phyloP scores from a whole-genome alignment of 1,284 basidiomycete genomes.

The Amanita bisporigera region DNA sequence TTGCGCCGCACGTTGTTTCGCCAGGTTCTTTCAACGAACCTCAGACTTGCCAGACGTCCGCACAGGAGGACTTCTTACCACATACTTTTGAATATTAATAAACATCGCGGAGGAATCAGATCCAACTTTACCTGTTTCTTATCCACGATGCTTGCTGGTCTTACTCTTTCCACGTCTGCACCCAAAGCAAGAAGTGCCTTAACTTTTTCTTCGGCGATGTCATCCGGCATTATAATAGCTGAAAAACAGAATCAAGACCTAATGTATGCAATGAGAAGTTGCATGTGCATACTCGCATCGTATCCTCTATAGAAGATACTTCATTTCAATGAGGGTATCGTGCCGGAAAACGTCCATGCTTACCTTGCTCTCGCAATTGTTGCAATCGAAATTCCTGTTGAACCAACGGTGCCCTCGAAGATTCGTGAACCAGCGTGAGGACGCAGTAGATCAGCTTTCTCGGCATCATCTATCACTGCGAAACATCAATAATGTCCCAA shows the following conservation, averaged over 20 bases:
- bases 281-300: slow-evolving; percentile 63
- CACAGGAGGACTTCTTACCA: slow-evolving; percentile 49
- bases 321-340: slow-evolving; percentile 5
- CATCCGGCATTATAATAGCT: slow-evolving; percentile 95
- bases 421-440: slow-evolving; percentile 93
- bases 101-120: background rate
- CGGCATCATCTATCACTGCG: slow-evolving; percentile 94
- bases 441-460: slow-evolving; percentile 79
- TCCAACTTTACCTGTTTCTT: slow-evolving; percentile 79
- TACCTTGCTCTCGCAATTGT: slow-evolving; percentile 90
- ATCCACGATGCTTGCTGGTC: slow-evolving; percentile 91
- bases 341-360: slow-evolving; percentile 23
- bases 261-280: background rate
- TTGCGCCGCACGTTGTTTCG: slow-evolving; percentile 72
- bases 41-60: background rate
- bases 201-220: slow-evolving; percentile 92
- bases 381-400: slow-evolving; percentile 96
- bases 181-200: slow-evolving; percentile 86
- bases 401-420: slow-evolving; percentile 98
- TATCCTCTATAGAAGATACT: slow-evolving; percentile 60
- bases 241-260: slow-evolving; percentile 6
- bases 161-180: slow-evolving; percentile 84
- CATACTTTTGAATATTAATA: slow-evolving; percentile 47
- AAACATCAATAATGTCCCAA: slow-evolving; percentile 1
- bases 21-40: slow-evolving; percentile 69